Conservation (phyloP, 805 yeast species). For the Kluyveromyces lactis region DNA sequence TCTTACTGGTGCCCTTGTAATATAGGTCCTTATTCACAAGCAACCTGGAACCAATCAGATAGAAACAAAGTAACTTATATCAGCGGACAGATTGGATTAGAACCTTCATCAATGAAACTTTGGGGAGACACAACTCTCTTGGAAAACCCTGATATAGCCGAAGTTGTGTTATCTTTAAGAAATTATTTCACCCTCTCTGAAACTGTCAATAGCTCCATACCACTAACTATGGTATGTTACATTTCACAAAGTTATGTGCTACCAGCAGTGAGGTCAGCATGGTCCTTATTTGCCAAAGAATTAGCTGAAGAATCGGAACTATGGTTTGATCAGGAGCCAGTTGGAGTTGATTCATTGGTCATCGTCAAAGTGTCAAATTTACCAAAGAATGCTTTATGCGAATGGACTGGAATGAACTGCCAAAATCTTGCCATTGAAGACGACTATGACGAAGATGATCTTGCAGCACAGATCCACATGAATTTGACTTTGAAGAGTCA, state of each 20-base stretch:
- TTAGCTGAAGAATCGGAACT: constrained; percentile 15
- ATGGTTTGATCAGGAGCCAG: constrained; percentile 20
- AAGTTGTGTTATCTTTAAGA: constrained; percentile 56
- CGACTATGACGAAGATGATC: constrained; percentile 36
- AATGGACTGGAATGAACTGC: constrained; percentile 65
- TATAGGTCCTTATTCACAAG: constrained; percentile 95
- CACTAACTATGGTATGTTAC: constrained; percentile 48
- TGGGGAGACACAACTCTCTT: neutral
- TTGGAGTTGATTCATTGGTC: constrained; percentile 30
- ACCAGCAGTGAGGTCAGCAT: constrained; percentile 30
- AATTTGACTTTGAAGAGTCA: constrained; percentile 1
- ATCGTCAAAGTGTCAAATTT: constrained; percentile 48
- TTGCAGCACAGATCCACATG: constrained; percentile 1
- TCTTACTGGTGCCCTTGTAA: constrained; percentile 99
- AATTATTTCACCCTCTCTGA: constrained; percentile 59
- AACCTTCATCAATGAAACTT: constrained; percentile 63
- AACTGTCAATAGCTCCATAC: constrained; percentile 39
- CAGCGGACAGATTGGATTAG: constrained; percentile 87
- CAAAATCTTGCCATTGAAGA: constrained; percentile 30
- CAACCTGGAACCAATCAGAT: constrained; percentile 41
- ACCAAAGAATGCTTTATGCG: constrained; percentile 59
- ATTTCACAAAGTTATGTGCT: constrained; percentile 32
- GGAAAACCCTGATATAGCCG: constrained; percentile 16
- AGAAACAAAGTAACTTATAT: constrained; percentile 45
- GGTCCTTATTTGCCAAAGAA: constrained; percentile 37